Conservation (phyloP, 805 yeast species). For the Scheffersomyces stipitis region DNA sequence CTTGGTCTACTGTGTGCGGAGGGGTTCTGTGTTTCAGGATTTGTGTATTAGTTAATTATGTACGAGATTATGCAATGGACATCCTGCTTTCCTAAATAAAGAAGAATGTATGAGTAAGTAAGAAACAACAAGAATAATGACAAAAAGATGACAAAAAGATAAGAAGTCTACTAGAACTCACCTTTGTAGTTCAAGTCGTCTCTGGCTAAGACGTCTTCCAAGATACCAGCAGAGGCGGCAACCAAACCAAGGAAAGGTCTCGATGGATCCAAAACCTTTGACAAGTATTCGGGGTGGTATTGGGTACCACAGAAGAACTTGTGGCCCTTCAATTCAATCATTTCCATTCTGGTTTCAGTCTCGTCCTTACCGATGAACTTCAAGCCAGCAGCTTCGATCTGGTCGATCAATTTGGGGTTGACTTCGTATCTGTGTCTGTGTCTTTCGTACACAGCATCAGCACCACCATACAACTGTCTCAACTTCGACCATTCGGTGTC, state of each 20-base stretch:
- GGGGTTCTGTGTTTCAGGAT: no score
- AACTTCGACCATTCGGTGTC: conserved; percentile 68
- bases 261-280: conserved; percentile 95
- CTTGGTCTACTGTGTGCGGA: no score
- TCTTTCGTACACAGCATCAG: conserved; percentile 75
- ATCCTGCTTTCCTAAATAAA: no score
- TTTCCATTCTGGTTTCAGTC: conserved; percentile 87
- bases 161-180: conserved; percentile 29
- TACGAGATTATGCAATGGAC: no score
- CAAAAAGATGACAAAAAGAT: no score
- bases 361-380: conserved; percentile 94
- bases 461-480: conserved; percentile 75
- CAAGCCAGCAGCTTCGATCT: conserved; percentile 77
- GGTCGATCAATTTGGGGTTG: conserved; percentile 75
- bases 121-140: no score
- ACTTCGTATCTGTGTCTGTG: conserved; percentile 99
- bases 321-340: conserved; percentile 80
- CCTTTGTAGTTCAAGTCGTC: conserved; percentile 45
- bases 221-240: conserved; percentile 87
- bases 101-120: no score
- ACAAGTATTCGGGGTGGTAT: conserved; percentile 97
- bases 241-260: conserved; percentile 94
- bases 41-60: no score
- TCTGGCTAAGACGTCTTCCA: conserved; percentile 60
- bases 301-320: conserved; percentile 94